Evolutionary conservation across 441 rosid species (phyloP), one percentile per base, ranked within the genome.

Genomic region (Corymbia calophylla): DNA sequence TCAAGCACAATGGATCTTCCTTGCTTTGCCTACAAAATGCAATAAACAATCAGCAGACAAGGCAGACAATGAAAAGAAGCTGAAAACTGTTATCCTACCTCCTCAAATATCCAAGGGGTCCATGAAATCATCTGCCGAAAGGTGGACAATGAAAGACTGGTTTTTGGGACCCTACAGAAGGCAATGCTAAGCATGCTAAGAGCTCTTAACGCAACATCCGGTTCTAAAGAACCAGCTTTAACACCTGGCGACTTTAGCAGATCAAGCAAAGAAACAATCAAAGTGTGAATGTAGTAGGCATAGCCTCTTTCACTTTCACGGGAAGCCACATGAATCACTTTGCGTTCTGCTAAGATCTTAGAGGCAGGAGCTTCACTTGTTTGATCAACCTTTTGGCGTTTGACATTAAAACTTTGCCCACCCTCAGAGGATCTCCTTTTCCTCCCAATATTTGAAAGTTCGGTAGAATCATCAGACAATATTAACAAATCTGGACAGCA

Each of bases 41-140:
- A 88, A 86, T 91, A 88, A 81, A 62, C 87, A 89, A 88, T 91
- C 89, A 91, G 91, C 77, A 31, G 32, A 31, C 47, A 82, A 77
- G 77, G 82, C 90, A 87, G 53, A 48, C 55, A 87, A 84, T 17
- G 44, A 32, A 35, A 84, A 91, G 58, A 92, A 91, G 87, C 64
- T 87, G 64, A 86, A 68, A 91, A 90, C 56, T 9, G 81, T 85
- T 80, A 87, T 80, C 91, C 62, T 92, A 98, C 99, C 98, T 94
- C 95, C 89, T 95, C 96, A 91, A 92, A 93, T 92, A 97, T 94
- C 98, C 99, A 97, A n/a, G 96, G 97, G 87, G 96, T 94, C 99
- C 99, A 97, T 56, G 93, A 92, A 91, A 77, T 92, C 97, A 97
- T 93, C 92, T 92, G 94, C 77, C 64, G 93, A 93, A 94, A 94